These are phyloP conservation scores for Deakozyma indianensis DNA, from an alignment of 805 yeast genomes.

Conservation along the genomic window DNA sequence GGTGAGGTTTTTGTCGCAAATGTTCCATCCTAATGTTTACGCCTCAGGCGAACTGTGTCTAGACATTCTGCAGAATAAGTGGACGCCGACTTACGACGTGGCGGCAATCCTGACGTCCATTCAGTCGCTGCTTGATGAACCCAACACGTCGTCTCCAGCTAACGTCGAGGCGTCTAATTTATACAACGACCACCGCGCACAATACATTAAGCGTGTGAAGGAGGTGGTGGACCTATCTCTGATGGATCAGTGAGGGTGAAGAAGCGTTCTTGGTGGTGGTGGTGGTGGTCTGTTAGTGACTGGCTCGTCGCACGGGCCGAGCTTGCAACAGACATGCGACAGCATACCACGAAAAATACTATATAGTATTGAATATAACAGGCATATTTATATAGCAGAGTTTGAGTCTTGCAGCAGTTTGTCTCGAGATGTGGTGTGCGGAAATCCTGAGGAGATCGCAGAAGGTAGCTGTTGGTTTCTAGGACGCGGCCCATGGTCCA, in stretches of 20 bases:
- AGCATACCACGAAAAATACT: no score
- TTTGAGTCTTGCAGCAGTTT: no score
- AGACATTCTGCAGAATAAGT: slow-evolving; percentile 89
- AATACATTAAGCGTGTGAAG: slow-evolving; percentile 79
- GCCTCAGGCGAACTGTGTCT: slow-evolving; percentile 91
- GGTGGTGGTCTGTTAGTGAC: no score
- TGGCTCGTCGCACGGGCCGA: no score
- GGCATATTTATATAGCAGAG: no score
- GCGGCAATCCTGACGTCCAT: slow-evolving; percentile 88
- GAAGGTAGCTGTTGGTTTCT: no score
- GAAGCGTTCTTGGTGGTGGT: no score
- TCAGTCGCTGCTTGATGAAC: slow-evolving; percentile 79
- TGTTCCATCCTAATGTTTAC: slow-evolving; percentile 97
- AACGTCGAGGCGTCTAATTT: slow-evolving; percentile 95
- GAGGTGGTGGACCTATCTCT: slow-evolving; percentile 65
- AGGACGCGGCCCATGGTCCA: no score
- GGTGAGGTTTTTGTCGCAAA: slow-evolving; percentile 79
- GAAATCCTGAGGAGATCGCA: no score
- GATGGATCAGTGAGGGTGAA: neutral
- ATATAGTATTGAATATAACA: no score
- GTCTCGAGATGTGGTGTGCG: no score
- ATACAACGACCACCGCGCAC: slow-evolving; percentile 88
- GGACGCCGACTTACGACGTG: slow-evolving; percentile 98
- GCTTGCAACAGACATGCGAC: no score
- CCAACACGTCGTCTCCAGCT: slow-evolving; percentile 93